A percentile compares a stretch with the other conserved stretches of the same genome.
Conservation (phyloP, 768 basidiomycete genomes). For the Scleroderma citrinum region DNA sequence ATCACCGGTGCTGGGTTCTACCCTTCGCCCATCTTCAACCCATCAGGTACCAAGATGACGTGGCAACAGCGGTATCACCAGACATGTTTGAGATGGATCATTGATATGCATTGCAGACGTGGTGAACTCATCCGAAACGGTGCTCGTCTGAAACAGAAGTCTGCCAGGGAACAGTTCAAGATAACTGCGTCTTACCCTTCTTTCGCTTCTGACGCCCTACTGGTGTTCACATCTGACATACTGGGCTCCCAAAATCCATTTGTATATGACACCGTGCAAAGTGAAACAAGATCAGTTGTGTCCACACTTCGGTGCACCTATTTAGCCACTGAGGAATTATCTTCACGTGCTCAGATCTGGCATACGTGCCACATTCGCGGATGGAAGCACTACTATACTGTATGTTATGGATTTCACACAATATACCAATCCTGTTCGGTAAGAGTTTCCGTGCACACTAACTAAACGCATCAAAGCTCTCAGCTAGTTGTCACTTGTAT, state of each 20-base stretch:
- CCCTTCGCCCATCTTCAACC: slow-evolving; percentile 50
- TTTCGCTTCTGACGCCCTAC: slow-evolving; percentile 50
- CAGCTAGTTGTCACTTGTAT: too few species aligned
- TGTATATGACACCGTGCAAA: slow-evolving; percentile 44
- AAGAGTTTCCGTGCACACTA: too few species aligned
- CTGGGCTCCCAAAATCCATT: slow-evolving; percentile 64
- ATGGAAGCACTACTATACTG: too few species aligned
- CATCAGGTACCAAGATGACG: slow-evolving; percentile 49
- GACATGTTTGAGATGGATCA: slow-evolving; percentile 69
- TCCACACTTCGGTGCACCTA: too few species aligned
- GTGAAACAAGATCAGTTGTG: too few species aligned
- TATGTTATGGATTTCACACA: too few species aligned
- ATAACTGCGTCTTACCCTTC: slow-evolving; percentile 52
- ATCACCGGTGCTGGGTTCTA: slow-evolving; percentile 69
- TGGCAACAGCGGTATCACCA: slow-evolving; percentile 70
- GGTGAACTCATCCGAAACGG: slow-evolving; percentile 17
- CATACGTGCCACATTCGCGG: too few species aligned
- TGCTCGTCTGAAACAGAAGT: slow-evolving; percentile 32
- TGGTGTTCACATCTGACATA: slow-evolving; percentile 61
- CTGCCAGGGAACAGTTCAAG: slow-evolving; percentile 44
- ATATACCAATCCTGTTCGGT: too few species aligned
- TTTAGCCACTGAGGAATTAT: too few species aligned
- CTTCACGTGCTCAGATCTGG: too few species aligned
- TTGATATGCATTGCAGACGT: slow-evolving; percentile 52
- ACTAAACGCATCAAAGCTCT: too few species aligned